A percentile compares a stretch with the other conserved stretches of the same genome.
phyloP scores from a whole-genome alignment of 805 yeast genomes.

The Monosporozyma unispora region DNA sequence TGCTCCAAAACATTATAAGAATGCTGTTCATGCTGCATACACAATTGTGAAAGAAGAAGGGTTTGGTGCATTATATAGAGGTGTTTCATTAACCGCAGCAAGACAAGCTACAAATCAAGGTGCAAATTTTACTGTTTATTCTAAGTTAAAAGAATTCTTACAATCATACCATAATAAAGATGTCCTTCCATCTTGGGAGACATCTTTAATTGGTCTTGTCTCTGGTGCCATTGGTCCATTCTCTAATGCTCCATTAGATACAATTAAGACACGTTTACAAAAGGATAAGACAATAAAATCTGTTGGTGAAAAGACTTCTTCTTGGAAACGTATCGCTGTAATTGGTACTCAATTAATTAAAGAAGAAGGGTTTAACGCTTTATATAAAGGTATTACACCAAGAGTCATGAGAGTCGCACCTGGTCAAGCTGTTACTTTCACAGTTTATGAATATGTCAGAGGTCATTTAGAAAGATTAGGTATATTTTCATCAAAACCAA shows the following conservation, averaged over 20 bases:
- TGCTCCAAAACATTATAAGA: slow-evolving; percentile 52
- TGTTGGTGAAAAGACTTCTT: slow-evolving; percentile 33
- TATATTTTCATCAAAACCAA: slow-evolving; percentile 9
- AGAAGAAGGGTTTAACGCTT: slow-evolving; percentile 82
- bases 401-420: slow-evolving; percentile 99
- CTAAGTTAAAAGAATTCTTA: slow-evolving; percentile 66
- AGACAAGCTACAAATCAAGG: slow-evolving; percentile 98
- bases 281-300: slow-evolving; percentile 64
- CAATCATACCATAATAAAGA: slow-evolving; percentile 49
- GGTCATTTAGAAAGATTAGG: slow-evolving; percentile 42
- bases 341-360: slow-evolving; percentile 73
- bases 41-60: slow-evolving; percentile 89
- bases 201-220: slow-evolving; percentile 79
- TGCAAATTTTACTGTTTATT: slow-evolving; percentile 93
- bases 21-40: slow-evolving; percentile 85
- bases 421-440: slow-evolving; percentile 97
- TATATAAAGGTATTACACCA: slow-evolving; percentile 96
- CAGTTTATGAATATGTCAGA: slow-evolving; percentile 87
- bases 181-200: slow-evolving; percentile 84
- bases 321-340: slow-evolving; percentile 67
- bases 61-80: slow-evolving; percentile 77
- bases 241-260: slow-evolving; percentile 95
- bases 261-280: slow-evolving; percentile 94
- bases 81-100: slow-evolving; percentile 91
- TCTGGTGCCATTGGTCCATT: slow-evolving; percentile 98